These are phyloP conservation scores for Aspergillus flavus DNA, from an alignment of 2,329 filamentous ascomycete genomes.

Conservation along the genomic window DNA sequence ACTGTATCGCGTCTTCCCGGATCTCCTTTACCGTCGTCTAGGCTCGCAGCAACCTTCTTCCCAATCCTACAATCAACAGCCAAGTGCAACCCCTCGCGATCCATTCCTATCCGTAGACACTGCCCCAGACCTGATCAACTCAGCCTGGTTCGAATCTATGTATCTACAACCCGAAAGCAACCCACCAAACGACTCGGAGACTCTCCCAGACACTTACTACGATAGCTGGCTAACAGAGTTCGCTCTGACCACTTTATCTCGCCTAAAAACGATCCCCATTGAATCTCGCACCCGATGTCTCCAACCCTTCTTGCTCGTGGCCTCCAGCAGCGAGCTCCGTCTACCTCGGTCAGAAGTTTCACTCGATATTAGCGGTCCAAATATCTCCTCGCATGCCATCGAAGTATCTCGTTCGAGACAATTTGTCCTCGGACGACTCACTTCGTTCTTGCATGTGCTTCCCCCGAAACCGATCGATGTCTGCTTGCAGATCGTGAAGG, in stretches of 20 bases:
- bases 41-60: conserved; percentile 15
- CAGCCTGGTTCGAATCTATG: conserved; percentile 19
- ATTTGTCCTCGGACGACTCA: conserved; percentile 54
- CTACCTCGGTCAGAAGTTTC: conserved; percentile 34
- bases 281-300: conserved; percentile 58
- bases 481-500: conserved; percentile 54
- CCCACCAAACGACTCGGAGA: conserved; percentile 28
- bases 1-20: conserved; percentile 58
- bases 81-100: conserved; percentile 24
- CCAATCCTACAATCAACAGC: conserved; percentile 12
- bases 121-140: conserved; percentile 24
- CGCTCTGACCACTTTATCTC: conserved; percentile 53
- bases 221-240: conserved; percentile 53
- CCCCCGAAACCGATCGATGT: conserved; percentile 56
- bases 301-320: conserved; percentile 56
- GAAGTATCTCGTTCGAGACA: conserved; percentile 52
- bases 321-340: conserved; percentile 54
- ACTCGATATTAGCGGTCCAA: conserved; percentile 20
- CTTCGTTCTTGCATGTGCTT: conserved; percentile 49
- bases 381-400: conserved; percentile 43
- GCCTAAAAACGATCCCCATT: conserved; percentile 53
- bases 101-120: conserved; percentile 27
- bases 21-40: conserved; percentile 51
- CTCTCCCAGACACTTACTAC: conserved; percentile 23
- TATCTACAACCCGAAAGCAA: conserved; percentile 12